Evolutionary conservation across 345 rosid genomes (phyloP), one percentile per base, ranked within the genome.

Genomic region (Cardiospermum halicacabum): DNA sequence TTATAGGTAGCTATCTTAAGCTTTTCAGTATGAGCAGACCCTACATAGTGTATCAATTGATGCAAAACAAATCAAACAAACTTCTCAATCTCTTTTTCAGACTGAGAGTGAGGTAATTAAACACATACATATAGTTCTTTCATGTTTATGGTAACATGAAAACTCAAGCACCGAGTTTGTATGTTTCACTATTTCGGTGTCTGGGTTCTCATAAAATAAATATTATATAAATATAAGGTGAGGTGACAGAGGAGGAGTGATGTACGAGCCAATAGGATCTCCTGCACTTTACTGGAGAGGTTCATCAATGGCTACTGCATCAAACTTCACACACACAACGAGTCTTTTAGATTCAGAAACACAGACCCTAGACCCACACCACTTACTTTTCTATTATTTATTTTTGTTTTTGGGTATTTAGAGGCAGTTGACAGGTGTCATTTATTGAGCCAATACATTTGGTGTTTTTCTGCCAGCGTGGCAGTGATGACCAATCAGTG

Each of bases 401-500:
- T 7, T 34, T 34, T 34, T 34, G 39, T 11, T 34, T 34, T 34
- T n/a, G 56, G 45, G 71, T 70, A 57, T 64, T 0, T 10, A 5
- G 30, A 24, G 21, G 69, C 5, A 24, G 64, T 4, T 13, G 47
- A 56, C 39, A 15, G n/a, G n/a, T n/a, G n/a, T n/a, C n/a, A n/a
- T n/a, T 40, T 36, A 56, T 58, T 18, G 26, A 62, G 64, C 86
- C 84, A 83, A 75, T 85, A 74, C 74, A 53, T n/a, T 45, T 27
- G 58, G 13, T 53, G 68, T 21, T 70, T 22, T 57, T 62, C 59
- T 68, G 72, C 77, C 80, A 68, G 53, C 74, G 7, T 80, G 83
- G 85, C 83, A 70, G 60, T 56, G 67, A 30, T 69, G 68, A 64
- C 83, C 85, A 74, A 72, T 80, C 75, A 68, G 60, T 73, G 32